These are phyloP conservation scores for Metarhizium album DNA, from an alignment of 2,329 filamentous ascomycete genomes.

Conservation along the genomic window DNA sequence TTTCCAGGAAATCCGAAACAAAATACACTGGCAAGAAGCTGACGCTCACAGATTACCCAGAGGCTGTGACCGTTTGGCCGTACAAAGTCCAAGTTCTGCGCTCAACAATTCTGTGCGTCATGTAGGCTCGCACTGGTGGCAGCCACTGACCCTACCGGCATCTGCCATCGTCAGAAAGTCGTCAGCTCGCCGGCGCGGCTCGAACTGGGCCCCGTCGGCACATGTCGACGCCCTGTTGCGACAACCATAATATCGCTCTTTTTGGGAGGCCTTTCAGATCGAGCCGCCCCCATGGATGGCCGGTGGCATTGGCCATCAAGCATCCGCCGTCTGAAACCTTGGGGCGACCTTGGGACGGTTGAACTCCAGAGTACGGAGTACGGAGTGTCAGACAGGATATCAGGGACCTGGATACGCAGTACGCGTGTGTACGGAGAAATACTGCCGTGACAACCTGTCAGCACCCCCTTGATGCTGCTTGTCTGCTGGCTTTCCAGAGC, in stretches of 20 bases:
- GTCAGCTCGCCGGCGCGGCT: constrained; percentile 3
- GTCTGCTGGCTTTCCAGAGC: background rate
- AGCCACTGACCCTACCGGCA: too few species aligned
- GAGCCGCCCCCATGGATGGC: background rate
- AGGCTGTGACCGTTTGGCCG: background rate
- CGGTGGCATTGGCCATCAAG: background rate
- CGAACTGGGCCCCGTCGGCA: constrained; percentile 1
- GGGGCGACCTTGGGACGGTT: background rate
- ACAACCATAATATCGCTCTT: background rate
- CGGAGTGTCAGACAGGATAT: too few species aligned
- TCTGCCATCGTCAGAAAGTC: background rate
- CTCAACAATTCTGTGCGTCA: background rate
- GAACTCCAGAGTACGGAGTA: too few species aligned
- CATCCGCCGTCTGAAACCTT: background rate
- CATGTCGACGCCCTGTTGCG: background rate
- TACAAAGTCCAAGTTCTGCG: background rate
- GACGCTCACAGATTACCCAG: background rate
- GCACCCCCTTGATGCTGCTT: background rate
- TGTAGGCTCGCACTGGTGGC: background rate
- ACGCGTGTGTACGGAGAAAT: too few species aligned
- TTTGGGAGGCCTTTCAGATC: background rate
- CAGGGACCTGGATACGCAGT: too few species aligned
- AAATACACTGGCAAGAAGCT: too few species aligned
- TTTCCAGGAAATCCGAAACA: too few species aligned
- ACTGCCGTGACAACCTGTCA: background rate